Base-by-base conservation (phyloP, 495 filamentous ascomycete genomes). In the Xylaria acuta region DNA sequence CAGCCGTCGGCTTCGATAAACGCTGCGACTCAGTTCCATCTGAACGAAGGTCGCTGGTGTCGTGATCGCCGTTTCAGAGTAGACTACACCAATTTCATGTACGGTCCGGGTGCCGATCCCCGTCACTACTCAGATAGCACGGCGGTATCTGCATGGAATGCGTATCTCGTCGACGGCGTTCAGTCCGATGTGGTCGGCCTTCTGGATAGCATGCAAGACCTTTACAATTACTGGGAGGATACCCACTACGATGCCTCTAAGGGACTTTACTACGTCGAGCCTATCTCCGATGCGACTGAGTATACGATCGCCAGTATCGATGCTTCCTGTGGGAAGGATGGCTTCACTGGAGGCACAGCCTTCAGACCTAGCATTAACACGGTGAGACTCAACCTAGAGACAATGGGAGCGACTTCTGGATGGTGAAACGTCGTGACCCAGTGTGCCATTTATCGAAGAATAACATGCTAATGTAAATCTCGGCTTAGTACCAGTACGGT, bases 271-370 rank as follows among this genome's bases (percentile, higher is more conserved):
- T 81, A 73, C 66, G 76, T 79, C 30, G 74, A 78, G 51, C 79
- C 79, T 0, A 32, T 81, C 41, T 69, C 72, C 6, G 79, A 81
- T 51, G 79, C 75, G 25, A 81, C 79, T 5, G 79, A 81, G 72
- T 81, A 81, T 51, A 81, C 77, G 6, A 78, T 79, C 51, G 69
- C 79, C 3, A 78, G 75, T 45, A 78, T 79, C 63, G 77, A 81
- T 53, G 76, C 79, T 6, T 72, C 73, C 5, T 63, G 69, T 32
- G 69, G 69, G 4, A 40, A 7, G 3, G 79, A 81, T 70, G 77
- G 77, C 0, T 81, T 79, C 27, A 70, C 64, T 0, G 79, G 79
- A 5, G 79, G 79, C 7, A 59, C 73, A 38, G 67, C 75, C 27
- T 81, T 81, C 72, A 71, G 79, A 1, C 79, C 79, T 16, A 78